Base-by-base conservation (phyloP, 2,329 filamentous ascomycete genomes). In the Madurella fahalii region DNA sequence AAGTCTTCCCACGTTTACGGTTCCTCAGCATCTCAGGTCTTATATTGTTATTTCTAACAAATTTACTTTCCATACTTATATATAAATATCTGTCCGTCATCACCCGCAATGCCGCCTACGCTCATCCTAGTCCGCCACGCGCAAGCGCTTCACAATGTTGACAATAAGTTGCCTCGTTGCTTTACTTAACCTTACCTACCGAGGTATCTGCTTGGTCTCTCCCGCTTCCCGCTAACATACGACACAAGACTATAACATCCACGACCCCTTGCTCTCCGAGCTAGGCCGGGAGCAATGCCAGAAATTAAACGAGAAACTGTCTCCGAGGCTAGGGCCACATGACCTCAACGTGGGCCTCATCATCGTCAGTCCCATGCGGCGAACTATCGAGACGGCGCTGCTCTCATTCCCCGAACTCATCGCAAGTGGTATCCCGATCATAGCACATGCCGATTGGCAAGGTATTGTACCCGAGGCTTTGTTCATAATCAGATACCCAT, bases 61-160 rank as follows among this genome's bases (percentile, higher is more conserved):
- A 4, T 25, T 25, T 25, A 25, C 25, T 4, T 7, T 25, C 7
- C n/a, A n/a, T 15, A 37, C 34, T 37, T 11, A 4, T 4, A 37
- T 4, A 37, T 37, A 12, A 4, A 37, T 11, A 37, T 2, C 34
- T 20, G 8, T 37, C n/a, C 30, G 58, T 78, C 76, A 78, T 83
- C 72, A 61, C 37, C n/a, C 12, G 53, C 16, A 17, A 82, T 83
- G 80, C 65, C 79, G 49, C 79, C 79, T 1, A 80, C 74, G 0
- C 64, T 96, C 56, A 88, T 97, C 62, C 77, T 97, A 65, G 86
- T 96, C 65, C 88, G 93, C 63, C 93, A 97, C 78, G 93, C 89
- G 15, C 89, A 97, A 71, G 80, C 76, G 9, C 65, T 75, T n/a
- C 80, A 83, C 66, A 83, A 83, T 56, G 69, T 72, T 13, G 65